Base-by-base conservation (phyloP, 768 basidiomycete genomes). In the Leccinum arenicola region DNA sequence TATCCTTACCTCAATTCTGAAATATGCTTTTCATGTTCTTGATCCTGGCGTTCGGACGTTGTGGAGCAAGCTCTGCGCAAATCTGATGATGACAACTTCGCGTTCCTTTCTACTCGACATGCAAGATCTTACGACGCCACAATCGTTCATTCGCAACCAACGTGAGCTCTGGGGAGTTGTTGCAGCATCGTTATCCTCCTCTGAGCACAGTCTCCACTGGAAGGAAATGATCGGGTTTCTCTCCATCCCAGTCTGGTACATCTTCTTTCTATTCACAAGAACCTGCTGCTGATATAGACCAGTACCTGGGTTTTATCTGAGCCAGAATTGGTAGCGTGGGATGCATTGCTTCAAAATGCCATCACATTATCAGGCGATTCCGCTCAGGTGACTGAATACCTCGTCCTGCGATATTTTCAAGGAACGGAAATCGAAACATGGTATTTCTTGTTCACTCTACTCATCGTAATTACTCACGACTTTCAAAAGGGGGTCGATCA, bases 51-150 rank as follows among this genome's bases (percentile, higher is more conserved):
- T 86, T 12, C 75, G 71, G 60, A 58, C 52, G 15, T 62, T 68
- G 4, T 89, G 86, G 87, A 74, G 74, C 31, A 63, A 68, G 31
- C 64, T 88, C 14, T 86, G 83, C 59, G 71, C 74, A 9, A 75
- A 78, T 55, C 72, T 88, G 19, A 71, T 86, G 35, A 73, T 75
- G 2, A 63, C 73, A 1, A 78, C 77, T 25, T 66, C 78, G 12
- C 77, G 79, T 19, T 72, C 74, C 1, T 64, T 82, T 47, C 60
- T 83, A 40, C 67, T 74, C 35, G 68, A 74, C 29, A 52, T 79
- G 29, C 72, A 67, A 27, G 64, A 64, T 17, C 65, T 64, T 61
- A 52, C 66, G 63, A 27, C 67, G 63, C 50, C 75, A 65, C 69
- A 59, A 49, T 51, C 61, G 52, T 50, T 60, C 40, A 61, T 71